phyloP scores from a whole-genome alignment of 2,329 filamentous ascomycete species.

The Colletotrichum scovillei region DNA sequence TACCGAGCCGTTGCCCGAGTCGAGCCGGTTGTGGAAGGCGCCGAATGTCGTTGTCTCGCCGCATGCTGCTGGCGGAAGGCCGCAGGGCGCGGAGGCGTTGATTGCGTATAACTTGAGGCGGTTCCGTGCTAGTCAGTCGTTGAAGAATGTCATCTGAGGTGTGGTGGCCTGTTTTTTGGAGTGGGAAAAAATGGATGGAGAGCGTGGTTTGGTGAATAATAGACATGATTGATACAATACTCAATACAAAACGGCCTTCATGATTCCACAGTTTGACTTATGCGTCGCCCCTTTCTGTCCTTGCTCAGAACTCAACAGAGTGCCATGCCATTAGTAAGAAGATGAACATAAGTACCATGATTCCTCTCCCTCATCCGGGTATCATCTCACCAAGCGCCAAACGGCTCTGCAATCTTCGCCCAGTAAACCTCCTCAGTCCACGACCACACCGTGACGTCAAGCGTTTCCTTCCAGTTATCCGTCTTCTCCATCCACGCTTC shows the following conservation, averaged over 20 bases:
- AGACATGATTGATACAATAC: constrained; percentile 14
- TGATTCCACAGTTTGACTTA: not conserved
- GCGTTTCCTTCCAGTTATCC: not conserved
- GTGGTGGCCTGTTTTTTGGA: no score
- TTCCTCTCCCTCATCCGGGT: not conserved
- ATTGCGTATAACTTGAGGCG: constrained; percentile 70
- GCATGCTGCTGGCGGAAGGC: constrained; percentile 69
- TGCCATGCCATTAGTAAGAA: no score
- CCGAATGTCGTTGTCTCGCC: constrained; percentile 65
- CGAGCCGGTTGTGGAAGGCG: constrained; percentile 61
- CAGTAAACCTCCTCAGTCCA: not conserved
- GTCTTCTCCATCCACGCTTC: not conserved
- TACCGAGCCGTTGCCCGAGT: constrained; percentile 55
- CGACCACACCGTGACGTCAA: not conserved
- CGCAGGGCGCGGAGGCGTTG: no score
- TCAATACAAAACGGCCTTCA: not conserved
- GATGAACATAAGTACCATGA: not conserved
- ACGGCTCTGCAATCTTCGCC: not conserved
- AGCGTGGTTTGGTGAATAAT: not conserved
- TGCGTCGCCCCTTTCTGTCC: not conserved
- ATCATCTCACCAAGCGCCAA: not conserved
- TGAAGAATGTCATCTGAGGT: constrained; percentile 64
- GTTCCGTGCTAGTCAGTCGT: constrained; percentile 67
- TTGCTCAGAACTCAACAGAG: not conserved
- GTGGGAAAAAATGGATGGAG: no score